Conservation (phyloP, 1,284 basidiomycete genomes). For the Tylopilus sp. region DNA sequence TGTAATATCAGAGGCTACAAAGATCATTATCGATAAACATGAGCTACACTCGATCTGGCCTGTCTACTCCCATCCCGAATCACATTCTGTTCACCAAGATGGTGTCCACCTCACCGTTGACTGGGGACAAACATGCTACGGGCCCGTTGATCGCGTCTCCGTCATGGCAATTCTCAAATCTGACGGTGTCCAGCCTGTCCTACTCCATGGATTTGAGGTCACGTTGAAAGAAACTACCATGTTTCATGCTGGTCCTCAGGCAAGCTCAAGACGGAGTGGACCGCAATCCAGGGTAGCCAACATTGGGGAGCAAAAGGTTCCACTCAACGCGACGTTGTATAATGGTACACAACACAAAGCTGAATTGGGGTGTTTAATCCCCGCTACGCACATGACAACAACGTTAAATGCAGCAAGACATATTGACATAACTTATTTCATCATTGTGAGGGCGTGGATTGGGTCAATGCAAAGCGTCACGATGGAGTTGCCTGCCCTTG, state of each 20-base stretch:
- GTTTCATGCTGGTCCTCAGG: constrained; percentile 64
- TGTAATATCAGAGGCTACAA: constrained; percentile 63
- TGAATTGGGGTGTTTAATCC: constrained; percentile 72
- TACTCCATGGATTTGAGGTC: constrained; percentile 82
- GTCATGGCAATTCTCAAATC: constrained; percentile 74
- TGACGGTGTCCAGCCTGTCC: constrained; percentile 65
- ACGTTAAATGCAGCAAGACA: constrained; percentile 78
- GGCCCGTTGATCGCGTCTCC: constrained; percentile 80
- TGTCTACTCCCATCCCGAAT: constrained; percentile 79
- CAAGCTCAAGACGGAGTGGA: constrained; percentile 57
- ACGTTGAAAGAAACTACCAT: constrained; percentile 75
- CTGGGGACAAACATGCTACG: constrained; percentile 76
- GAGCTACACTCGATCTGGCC: constrained; percentile 91
- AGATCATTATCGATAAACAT: constrained; percentile 85
- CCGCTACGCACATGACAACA: constrained; percentile 73
- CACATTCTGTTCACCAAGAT: constrained; percentile 67
- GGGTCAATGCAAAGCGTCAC: constrained; percentile 68
- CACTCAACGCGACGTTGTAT: constrained; percentile 73
- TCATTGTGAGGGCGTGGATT: constrained; percentile 77
- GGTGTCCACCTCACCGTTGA: constrained; percentile 78
- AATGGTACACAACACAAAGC: constrained; percentile 72
- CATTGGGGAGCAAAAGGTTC: constrained; percentile 70
- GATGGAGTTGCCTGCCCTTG: constrained; percentile 75
- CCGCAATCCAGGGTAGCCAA: constrained; percentile 61
- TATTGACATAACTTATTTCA: constrained; percentile 80